Base-by-base conservation (phyloP, 2,329 filamentous ascomycete species). In the Gnomoniopsis smithogilvyi region DNA sequence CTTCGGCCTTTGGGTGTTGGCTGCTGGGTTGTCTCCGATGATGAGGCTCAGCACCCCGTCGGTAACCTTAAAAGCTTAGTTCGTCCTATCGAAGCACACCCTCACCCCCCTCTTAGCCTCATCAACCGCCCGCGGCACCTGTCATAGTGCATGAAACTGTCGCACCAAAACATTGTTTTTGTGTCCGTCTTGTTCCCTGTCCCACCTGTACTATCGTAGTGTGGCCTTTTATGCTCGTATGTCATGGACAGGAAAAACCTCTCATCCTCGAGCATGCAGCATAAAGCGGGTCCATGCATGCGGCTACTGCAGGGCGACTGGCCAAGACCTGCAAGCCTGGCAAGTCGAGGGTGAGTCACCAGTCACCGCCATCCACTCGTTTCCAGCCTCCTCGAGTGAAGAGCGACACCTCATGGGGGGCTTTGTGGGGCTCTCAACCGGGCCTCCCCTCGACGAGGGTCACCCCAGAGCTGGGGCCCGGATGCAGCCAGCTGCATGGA, bases 321-420 rank as follows among this genome's bases (percentile, higher is more conserved):
- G 46, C 11, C 26, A 30, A 30, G 26, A 4, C 4, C 26, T 30
- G 43, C 14, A 19, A 33, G 21, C 51, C 49, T 53, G 60, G 57
- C 60, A 57, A 30, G 57, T 53, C 60, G 50, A 60, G 60, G 34
- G 60, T 62, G 60, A 62, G 53, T 62, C 60, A 61, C 54, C 47
- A 53, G 58, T 63, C 61, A 63, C 61, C 59, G 54, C 58, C 61
- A 63, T 56, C 61, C 61, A 63, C 54, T 63, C 61, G 61, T 56
- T 63, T 61, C 55, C 59, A 59, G 46, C 59, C 49, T 56, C 59
- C 59, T 54, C 59, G 54, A 53, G 59, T 58, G 55, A 61, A 56
- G 61, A 61, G 61, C 61, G 61, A 63, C 61, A 59, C 59, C 55
- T 51, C 54, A 49, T 49, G 57, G 46, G 43, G 19, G 41, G 30